phyloP scores from a whole-genome alignment of 306 rosid genomes.

The Dicorynia guianensis region DNA sequence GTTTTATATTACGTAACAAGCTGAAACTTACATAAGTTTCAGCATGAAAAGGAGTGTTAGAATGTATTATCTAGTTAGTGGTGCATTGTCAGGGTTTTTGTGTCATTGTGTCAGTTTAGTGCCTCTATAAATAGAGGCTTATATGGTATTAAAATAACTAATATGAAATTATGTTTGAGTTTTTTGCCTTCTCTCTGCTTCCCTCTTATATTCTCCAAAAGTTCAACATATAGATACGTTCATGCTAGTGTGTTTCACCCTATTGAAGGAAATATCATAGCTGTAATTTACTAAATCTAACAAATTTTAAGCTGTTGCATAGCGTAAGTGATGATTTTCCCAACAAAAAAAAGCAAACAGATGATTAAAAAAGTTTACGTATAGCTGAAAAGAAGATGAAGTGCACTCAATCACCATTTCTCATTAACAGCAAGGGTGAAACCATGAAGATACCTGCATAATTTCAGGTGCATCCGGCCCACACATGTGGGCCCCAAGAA shows the following conservation, averaged over 20 bases:
- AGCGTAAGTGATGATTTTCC: not conserved
- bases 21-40: too few relatives aligned
- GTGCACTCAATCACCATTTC: constrained; percentile 13
- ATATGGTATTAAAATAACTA: too few relatives aligned
- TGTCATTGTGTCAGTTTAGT: too few relatives aligned
- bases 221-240: not conserved
- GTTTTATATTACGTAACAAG: too few relatives aligned
- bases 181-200: too few relatives aligned
- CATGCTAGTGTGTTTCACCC: not conserved
- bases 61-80: too few relatives aligned
- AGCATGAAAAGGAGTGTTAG: too few relatives aligned
- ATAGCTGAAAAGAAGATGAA: not conserved
- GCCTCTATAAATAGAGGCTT: too few relatives aligned
- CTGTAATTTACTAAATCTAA: not conserved
- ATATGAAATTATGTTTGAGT: too few relatives aligned
- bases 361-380: not conserved
- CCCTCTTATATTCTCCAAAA: too few relatives aligned
- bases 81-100: too few relatives aligned
- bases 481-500: constrained; percentile 92
- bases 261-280: not conserved
- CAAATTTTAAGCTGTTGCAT: not conserved
- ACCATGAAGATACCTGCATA: constrained; percentile 69
- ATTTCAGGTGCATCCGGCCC: constrained; percentile 98
- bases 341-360: not conserved
- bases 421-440: constrained; percentile 18